Conservation (phyloP, 1,139 yeast species). For the Geotrichum citri-aurantii region DNA sequence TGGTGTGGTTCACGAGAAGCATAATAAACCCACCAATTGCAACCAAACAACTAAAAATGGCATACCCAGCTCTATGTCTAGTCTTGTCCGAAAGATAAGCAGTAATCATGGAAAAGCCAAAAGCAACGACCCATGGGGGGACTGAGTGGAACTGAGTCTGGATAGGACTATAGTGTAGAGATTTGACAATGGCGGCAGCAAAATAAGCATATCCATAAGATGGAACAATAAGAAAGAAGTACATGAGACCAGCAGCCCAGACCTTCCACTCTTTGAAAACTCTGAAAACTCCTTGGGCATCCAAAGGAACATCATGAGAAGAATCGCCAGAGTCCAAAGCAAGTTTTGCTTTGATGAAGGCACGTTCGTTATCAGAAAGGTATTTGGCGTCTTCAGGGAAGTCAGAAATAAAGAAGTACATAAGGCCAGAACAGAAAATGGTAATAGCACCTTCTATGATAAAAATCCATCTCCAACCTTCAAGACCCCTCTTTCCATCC, state of each 20-base stretch:
- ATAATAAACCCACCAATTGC: slow-evolving; percentile 45
- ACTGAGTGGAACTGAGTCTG: slow-evolving; percentile 77
- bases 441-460: slow-evolving; percentile 49
- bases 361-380: slow-evolving; percentile 45
- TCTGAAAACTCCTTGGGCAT: not conserved
- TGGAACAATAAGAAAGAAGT: slow-evolving; percentile 21
- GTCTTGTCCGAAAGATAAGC: slow-evolving; percentile 35
- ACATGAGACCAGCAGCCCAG: slow-evolving; percentile 32
- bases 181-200: slow-evolving; percentile 33
- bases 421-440: slow-evolving; percentile 40
- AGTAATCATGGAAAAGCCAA: slow-evolving; percentile 31
- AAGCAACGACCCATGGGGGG: slow-evolving; percentile 38
- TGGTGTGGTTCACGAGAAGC: slow-evolving; percentile 30
- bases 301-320: not conserved
- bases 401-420: slow-evolving; percentile 48
- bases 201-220: slow-evolving; percentile 26
- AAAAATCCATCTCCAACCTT: slow-evolving; percentile 53
- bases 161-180: slow-evolving; percentile 40
- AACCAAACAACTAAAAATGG: slow-evolving; percentile 30
- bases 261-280: slow-evolving; percentile 19
- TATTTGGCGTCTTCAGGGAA: slow-evolving; percentile 46
- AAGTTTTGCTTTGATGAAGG: slow-evolving; percentile 42
- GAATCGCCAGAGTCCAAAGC: slow-evolving; percentile 23
- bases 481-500: slow-evolving; percentile 34
- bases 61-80: slow-evolving; percentile 36